Evolutionary conservation across 1,284 basidiomycete species (phyloP), one percentile per base, ranked within the genome.

Genomic region (Ganoderma leucocontextum): DNA sequence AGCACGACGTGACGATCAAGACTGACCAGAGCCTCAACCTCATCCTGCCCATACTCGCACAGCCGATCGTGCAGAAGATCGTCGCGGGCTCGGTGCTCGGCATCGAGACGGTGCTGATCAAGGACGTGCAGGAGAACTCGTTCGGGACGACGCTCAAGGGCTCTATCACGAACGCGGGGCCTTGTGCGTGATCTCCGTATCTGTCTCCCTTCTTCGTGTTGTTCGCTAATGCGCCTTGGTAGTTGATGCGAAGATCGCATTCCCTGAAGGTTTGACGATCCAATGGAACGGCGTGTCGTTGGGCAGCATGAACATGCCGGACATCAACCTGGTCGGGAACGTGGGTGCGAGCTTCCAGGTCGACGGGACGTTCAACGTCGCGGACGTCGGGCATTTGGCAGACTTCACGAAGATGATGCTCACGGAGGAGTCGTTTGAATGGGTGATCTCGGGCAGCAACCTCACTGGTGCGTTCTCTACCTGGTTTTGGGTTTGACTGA

Each of bases 11-110:
- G 33, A 84, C 88, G 2, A 89, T 89, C 33, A 76, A 79, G 41
- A 93, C 91, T 1, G 93, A 92, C 75, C 77, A 85, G 15, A 89
- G 83, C 64, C 80, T 93, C 65, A 83, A 92, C 75, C 77, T 90
- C 61, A 86, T 95, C 60, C 82, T 95, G 9, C 93, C 92, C 9
- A 78, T 92, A 58, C 84, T 95, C 62, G 92, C 93, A 1, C 84
- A 87, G 67, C 93, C 93, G 3, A 93, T 95, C 68, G 93, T 94
- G n/a, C 91, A 95, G 78, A 89, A 87, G 73, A 87, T 95, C 70
- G 90, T 95, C 52, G 83, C 85, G 35, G 86, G 83, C 33, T 83
- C 91, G 10, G 78, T 83, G 22, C 80, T 95, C 63, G 84, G 89
- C 8, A 80, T 92, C 65, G 82, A 86, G 57, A 87, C 80, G 0